These are phyloP conservation scores for Leptographium radiaticola DNA, from an alignment of 2,329 filamentous ascomycete species.

Conservation along the genomic window DNA sequence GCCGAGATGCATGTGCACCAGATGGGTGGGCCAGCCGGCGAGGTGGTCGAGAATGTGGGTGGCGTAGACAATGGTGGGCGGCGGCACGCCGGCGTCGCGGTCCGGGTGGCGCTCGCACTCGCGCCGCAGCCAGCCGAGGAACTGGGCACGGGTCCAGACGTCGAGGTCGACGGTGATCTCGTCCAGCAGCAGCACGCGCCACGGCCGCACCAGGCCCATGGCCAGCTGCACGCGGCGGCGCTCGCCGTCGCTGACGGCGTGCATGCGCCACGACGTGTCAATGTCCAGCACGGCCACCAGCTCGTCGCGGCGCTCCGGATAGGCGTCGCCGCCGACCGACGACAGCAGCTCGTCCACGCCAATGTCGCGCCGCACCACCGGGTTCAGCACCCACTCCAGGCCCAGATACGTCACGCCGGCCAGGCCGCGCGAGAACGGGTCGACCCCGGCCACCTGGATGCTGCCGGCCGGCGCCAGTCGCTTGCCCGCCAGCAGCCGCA, in stretches of 20 bases:
- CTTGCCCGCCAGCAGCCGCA: slow-evolving; percentile 89
- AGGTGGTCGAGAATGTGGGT: slow-evolving; percentile 96
- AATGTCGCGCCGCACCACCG: slow-evolving; percentile 90
- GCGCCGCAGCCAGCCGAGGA: slow-evolving; percentile 70
- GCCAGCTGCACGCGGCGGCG: slow-evolving; percentile 82
- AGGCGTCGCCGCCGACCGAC: slow-evolving; percentile 77
- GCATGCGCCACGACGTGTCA: slow-evolving; percentile 86
- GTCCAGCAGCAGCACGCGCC: slow-evolving; percentile 81
- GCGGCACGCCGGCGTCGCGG: background rate
- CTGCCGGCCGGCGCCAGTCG: slow-evolving; percentile 68
- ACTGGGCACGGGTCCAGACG: slow-evolving; percentile 70
- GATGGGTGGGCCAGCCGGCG: slow-evolving; percentile 85
- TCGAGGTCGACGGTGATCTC: slow-evolving; percentile 97
- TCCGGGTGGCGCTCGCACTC: slow-evolving; percentile 71
- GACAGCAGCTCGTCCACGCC: slow-evolving; percentile 75
- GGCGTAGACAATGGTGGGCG: slow-evolving; percentile 82
- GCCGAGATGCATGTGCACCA: slow-evolving; percentile 91
- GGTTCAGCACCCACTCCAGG: slow-evolving; percentile 95
- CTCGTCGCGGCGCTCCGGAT: slow-evolving; percentile 71
- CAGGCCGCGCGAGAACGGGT: slow-evolving; percentile 81
- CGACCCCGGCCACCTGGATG: slow-evolving; percentile 67
- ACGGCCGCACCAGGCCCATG: slow-evolving; percentile 87
- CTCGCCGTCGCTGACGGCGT: slow-evolving; percentile 89
- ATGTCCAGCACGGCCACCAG: slow-evolving; percentile 82
- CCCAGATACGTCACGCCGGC: slow-evolving; percentile 96